Conservation (phyloP, 345 rosid species). For the Rubroshorea leprosula region DNA sequence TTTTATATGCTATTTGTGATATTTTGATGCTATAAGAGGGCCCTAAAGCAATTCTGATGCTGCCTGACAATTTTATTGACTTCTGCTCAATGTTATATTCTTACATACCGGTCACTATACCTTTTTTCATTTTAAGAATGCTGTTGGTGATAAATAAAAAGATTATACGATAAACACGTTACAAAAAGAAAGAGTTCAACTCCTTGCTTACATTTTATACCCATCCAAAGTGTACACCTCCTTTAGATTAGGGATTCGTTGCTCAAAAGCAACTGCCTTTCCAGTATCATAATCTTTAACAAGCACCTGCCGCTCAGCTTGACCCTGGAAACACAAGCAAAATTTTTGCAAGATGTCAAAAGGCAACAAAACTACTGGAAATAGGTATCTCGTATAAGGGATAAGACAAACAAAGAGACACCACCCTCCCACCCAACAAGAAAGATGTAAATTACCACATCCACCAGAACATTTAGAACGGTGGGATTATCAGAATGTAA, state of each 20-base stretch:
- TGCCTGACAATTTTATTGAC: too few relatives aligned
- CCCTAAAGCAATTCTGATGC: too few relatives aligned
- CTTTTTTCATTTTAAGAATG: not conserved
- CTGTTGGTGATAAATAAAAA: too few relatives aligned
- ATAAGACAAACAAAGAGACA: not conserved
- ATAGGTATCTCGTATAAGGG: not conserved
- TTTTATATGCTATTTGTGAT: too few relatives aligned
- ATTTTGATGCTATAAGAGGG: too few relatives aligned
- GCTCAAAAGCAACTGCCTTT: slow-evolving; percentile 77
- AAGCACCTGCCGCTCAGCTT: slow-evolving; percentile 87
- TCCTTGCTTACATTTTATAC: slow-evolving; percentile 58
- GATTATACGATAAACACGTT: not conserved
- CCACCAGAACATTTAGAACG: slow-evolving; percentile 85
- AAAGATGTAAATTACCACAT: slow-evolving; percentile 49
- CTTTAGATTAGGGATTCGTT: slow-evolving; percentile 58
- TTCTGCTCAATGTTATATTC: too few relatives aligned
- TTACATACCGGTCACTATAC: too few relatives aligned
- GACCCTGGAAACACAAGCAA: slow-evolving; percentile 41
- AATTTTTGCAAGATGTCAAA: slow-evolving; percentile 3
- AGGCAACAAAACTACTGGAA: not conserved
- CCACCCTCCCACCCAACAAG: too few relatives aligned
- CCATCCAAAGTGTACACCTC: slow-evolving; percentile 91
- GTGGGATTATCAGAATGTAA: slow-evolving; percentile 66
- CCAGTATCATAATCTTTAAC: slow-evolving; percentile 81
- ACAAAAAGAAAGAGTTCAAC: slow-evolving; percentile 8